phyloP scores from a whole-genome alignment of 192 early-diverging fungal genomes.

The Coemansia reversa region DNA sequence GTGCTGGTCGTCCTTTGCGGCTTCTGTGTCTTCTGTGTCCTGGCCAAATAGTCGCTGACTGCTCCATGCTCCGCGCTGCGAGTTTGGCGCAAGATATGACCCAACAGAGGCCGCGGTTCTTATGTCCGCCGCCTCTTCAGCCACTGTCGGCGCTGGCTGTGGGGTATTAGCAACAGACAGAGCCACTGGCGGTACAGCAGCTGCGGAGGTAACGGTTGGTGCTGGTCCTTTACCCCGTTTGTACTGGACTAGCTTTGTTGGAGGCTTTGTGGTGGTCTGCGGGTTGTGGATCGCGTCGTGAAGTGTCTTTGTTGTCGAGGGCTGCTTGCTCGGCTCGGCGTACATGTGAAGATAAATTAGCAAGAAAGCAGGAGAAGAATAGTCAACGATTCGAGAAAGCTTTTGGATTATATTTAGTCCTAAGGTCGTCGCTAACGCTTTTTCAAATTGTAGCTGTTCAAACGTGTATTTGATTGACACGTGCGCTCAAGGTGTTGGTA shows the following conservation, averaged over 20 bases:
- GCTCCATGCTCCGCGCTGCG: conserved; percentile 19
- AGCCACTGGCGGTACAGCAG: background rate
- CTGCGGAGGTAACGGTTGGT: background rate
- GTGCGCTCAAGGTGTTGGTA: background rate
- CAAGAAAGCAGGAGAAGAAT: background rate
- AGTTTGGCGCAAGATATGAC: conserved; percentile 2
- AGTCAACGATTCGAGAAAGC: background rate
- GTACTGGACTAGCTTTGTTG: conserved; percentile 38
- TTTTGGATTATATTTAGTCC: conserved; percentile 2
- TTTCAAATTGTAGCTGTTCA: background rate
- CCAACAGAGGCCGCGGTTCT: background rate
- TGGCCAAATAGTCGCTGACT: conserved; percentile 14
- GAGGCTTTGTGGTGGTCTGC: conserved; percentile 14
- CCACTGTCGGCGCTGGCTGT: background rate
- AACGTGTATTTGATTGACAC: background rate
- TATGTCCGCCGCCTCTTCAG: background rate
- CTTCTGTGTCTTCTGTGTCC: conserved; percentile 1
- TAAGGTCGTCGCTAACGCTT: background rate
- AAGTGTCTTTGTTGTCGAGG: conserved; percentile 21
- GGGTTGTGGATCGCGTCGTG: conserved; percentile 22
- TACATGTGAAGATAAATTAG: conserved; percentile 23
- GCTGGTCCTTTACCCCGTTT: conserved; percentile 28
- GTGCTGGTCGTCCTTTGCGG: background rate
- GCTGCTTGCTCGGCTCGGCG: conserved; percentile 27
- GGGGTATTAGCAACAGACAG: background rate